These are phyloP conservation scores for Ganoderma resinaceum DNA, from an alignment of 1,284 basidiomycete genomes.

Conservation along the genomic window DNA sequence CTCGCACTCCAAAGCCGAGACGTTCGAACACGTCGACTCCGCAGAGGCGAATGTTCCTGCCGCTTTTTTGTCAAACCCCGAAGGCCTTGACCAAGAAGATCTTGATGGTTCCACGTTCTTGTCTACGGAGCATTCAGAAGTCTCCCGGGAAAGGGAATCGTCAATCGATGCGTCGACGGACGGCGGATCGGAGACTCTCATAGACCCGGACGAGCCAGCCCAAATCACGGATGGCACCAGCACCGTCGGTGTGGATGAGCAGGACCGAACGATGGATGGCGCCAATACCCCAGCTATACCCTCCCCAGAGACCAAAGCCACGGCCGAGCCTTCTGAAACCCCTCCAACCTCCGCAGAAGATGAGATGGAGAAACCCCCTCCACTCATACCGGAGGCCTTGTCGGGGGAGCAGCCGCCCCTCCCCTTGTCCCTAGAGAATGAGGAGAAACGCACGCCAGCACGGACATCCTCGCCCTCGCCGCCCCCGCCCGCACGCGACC, in stretches of 20 bases:
- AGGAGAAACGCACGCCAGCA: conserved; percentile 23
- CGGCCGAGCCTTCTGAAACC: conserved; percentile 12
- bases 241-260: neutral
- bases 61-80: neutral
- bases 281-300: neutral
- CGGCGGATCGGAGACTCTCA: neutral
- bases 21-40: conserved; percentile 4
- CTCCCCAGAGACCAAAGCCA: conserved; percentile 1
- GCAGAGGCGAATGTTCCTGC: neutral
- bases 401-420: neutral
- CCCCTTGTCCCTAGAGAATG: neutral
- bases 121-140: neutral
- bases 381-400: neutral
- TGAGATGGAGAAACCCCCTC: neutral
- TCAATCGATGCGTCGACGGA: neutral
- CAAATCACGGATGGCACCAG: neutral
- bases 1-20: conserved; percentile 13
- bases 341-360: neutral
- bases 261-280: neutral
- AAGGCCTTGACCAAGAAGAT: neutral
- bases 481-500: conserved; percentile 10
- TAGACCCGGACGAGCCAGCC: neutral
- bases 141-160: neutral
- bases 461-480: conserved; percentile 26
- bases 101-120: neutral